A percentile compares a stretch with the other conserved stretches of the same genome.
These are phyloP conservation scores for Persicaria maculosa DNA, from an alignment of 148 eudicot species.

Conservation along the genomic window DNA sequence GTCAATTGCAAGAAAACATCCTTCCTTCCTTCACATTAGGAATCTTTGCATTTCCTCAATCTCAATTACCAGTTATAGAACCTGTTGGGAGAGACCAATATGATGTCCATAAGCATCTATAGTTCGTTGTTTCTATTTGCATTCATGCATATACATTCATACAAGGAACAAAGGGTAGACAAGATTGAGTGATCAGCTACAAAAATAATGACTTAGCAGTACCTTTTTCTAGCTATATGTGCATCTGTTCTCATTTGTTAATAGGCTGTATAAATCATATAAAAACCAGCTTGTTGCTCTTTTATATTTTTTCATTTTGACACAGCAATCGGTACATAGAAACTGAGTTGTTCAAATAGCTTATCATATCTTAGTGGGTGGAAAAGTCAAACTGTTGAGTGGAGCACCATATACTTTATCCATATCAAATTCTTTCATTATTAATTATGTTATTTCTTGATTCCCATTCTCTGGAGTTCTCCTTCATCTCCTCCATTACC, in stretches of 20 bases:
- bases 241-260: neutral
- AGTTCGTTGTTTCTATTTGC: neutral
- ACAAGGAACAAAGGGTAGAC: neutral
- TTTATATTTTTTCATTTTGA: neutral
- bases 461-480: neutral
- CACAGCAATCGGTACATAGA: neutral
- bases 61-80: neutral
- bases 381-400: conserved; percentile 1
- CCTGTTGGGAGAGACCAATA: neutral
- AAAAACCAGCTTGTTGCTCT: neutral
- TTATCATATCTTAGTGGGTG: neutral
- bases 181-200: neutral
- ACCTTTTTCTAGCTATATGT: neutral
- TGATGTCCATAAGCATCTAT: neutral
- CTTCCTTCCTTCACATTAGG: no score
- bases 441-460: neutral
- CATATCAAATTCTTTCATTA: neutral
- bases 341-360: neutral
- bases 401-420: conserved; percentile 1
- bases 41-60: no score
- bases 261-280: neutral
- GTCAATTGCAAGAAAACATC: no score
- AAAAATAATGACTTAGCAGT: neutral
- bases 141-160: neutral
- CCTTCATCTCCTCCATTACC: neutral